Percentiles rank a stretch among this genome's conserved stretches.
phyloP scores from a whole-genome alignment of 2,329 filamentous ascomycete species.

The Colletotrichum higginsianum region DNA sequence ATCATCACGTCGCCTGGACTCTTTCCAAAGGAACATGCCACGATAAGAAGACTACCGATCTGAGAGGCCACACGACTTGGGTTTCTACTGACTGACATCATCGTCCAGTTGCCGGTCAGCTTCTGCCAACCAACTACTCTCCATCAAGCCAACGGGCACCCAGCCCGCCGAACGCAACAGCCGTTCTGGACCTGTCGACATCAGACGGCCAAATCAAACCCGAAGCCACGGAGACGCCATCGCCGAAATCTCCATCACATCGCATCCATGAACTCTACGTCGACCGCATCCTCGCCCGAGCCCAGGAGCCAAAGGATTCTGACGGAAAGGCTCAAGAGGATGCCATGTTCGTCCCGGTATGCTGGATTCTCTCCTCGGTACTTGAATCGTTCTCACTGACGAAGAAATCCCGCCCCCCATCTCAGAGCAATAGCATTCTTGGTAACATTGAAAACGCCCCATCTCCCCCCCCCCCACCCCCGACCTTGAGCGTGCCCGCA shows the following conservation, averaged over 20 bases:
- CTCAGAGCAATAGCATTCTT: constrained; percentile 50
- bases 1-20: background rate
- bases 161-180: constrained; percentile 17
- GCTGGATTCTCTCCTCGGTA: background rate
- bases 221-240: background rate
- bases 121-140: constrained; percentile 31
- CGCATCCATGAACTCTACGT: constrained; percentile 47
- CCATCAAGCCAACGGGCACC: constrained; percentile 3
- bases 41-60: background rate
- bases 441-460: constrained; percentile 36
- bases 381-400: background rate
- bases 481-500: constrained; percentile 1
- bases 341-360: constrained; percentile 47
- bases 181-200: constrained; percentile 26
- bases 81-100: background rate
- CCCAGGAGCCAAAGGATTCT: constrained; percentile 27
- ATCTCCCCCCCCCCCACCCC: background rate
- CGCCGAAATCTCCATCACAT: constrained; percentile 8
- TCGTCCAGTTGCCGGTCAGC: constrained; percentile 37
- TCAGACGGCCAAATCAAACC: background rate
- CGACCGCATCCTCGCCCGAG: constrained; percentile 47
- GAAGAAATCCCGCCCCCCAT: too few relatives aligned
- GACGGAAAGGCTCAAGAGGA: constrained; percentile 38
- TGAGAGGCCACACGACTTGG: background rate
- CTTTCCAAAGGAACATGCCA: background rate